A percentile compares a stretch with the other conserved stretches of the same genome.
Evolutionary conservation across 345 rosid species (phyloP).

Genomic region (Excoecaria agallocha): DNA sequence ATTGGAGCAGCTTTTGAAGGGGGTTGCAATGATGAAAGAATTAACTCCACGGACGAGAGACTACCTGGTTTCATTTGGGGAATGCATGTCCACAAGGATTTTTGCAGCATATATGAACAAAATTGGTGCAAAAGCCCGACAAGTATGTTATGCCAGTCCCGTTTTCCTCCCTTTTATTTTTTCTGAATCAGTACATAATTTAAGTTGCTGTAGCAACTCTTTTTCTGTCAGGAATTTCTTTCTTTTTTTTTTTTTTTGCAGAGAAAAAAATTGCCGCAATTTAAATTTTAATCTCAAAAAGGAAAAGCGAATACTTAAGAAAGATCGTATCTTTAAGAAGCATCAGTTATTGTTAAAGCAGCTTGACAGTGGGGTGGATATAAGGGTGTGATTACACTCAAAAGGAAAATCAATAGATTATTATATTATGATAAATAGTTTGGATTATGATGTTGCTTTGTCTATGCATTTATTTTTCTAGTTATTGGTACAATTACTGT

Average conservation of each 20-base stretch:
- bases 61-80: constrained; percentile 95
- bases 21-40: constrained; percentile 97
- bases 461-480: no score
- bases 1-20: constrained; percentile 86
- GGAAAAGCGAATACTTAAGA: not conserved
- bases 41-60: constrained; percentile 80
- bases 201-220: not conserved
- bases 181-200: no score
- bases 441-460: no score
- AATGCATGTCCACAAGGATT: constrained; percentile 94
- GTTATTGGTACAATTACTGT: no score
- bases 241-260: no score
- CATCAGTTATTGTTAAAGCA: not conserved
- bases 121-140: constrained; percentile 81
- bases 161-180: not conserved
- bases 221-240: not conserved
- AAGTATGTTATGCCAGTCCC: constrained; percentile 47
- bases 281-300: not conserved
- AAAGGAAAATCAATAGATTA: no score
- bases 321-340: not conserved
- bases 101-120: constrained; percentile 86
- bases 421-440: no score
- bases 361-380: not conserved
- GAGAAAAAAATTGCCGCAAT: not conserved
- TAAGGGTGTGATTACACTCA: no score